A percentile compares a stretch with the other conserved stretches of the same genome.
These are phyloP conservation scores for Porphyridium purpureum DNA, from an alignment of 23 red algal genomes.

Conservation along the genomic window DNA sequence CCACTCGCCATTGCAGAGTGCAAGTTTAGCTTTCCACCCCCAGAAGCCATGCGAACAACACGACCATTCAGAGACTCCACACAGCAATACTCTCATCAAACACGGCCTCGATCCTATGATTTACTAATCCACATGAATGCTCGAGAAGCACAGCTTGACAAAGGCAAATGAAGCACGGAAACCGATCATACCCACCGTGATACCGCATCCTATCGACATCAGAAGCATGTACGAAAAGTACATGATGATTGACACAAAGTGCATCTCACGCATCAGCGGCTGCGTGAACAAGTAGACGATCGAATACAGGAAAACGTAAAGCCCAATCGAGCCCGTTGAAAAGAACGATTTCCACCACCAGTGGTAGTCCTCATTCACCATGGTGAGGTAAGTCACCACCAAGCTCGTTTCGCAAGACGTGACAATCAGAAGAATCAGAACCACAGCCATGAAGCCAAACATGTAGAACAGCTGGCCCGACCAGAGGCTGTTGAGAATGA, in stretches of 20 bases:
- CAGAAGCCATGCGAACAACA: too few species aligned
- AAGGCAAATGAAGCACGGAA: conserved; percentile 61
- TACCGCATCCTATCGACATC: conserved; percentile 27
- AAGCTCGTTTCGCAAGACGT: too few species aligned
- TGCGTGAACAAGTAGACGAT: conserved; percentile 63
- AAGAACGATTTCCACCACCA: conserved; percentile 77
- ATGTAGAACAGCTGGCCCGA: conserved; percentile 69
- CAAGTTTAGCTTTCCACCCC: too few species aligned
- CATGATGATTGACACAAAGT: conserved; percentile 43
- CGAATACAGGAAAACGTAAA: conserved; percentile 82
- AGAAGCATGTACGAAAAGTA: conserved; percentile 63
- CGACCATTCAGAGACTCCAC: too few species aligned
- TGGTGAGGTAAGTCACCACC: conserved; percentile 59
- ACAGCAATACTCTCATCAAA: too few species aligned
- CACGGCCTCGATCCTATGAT: too few species aligned
- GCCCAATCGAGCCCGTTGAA: conserved; percentile 40
- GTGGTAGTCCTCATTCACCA: conserved; percentile 65
- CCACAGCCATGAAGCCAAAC: conserved; percentile 62
- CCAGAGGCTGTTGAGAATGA: conserved; percentile 70
- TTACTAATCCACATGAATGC: conserved; percentile 79
- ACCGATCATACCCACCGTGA: conserved; percentile 48
- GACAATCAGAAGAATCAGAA: conserved; percentile 31
- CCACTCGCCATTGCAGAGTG: too few species aligned
- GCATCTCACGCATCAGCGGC: conserved; percentile 30
- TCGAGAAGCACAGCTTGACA: conserved; percentile 49